Evolutionary conservation across 371 early-diverging fungal genomes (phyloP), one percentile per base, ranked within the genome.

Genomic region (Actinomucor elegans): DNA sequence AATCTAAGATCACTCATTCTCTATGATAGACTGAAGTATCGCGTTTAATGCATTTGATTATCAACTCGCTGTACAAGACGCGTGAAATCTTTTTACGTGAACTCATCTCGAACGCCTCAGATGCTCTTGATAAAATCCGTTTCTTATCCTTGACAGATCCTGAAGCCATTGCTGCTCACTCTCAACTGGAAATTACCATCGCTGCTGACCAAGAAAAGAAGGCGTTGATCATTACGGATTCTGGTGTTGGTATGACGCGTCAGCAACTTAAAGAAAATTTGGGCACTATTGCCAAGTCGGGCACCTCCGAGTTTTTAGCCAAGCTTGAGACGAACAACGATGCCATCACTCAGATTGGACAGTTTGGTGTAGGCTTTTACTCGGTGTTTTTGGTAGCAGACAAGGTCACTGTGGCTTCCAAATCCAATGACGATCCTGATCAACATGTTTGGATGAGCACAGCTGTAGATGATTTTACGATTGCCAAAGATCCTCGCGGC

Each of bases 321-420:
- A 76, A 84, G 24, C 40, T 94, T 51, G 86, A 87, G 38, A 21
- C 34, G 5, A 74, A 77, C 18, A 69, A 69, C 46, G 87, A 85
- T 48, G 85, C 65, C 29, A 74, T 80, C 52, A 79, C 80, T 44
- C 69, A 94, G 64, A 97, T 97, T 66, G 99, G 99, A 38, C 98
- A 98, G 78, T 99, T 99, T 74, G 99, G 99, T 82, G 94, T 97
- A 28, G 99, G 99, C 18, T 97, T 97, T 73, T 99, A 99, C 78
- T 94, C 86, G 18, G 88, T 89, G 38, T 94, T 91, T 64, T 67
- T 97, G 61, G 95, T 98, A 3, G 96, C 97, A n/a, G 96, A 97
- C 71, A 81, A 84, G 62, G 98, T 99, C n/a, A 85, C 89, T 3
- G 96, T 99, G 11, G 87, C 93, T 11, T 85, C 89, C 54, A 98